A percentile compares a stretch with the other conserved stretches of the same genome.
Evolutionary conservation across 2,329 filamentous ascomycete genomes (phyloP).

Genomic region (Cercospora sp.): DNA sequence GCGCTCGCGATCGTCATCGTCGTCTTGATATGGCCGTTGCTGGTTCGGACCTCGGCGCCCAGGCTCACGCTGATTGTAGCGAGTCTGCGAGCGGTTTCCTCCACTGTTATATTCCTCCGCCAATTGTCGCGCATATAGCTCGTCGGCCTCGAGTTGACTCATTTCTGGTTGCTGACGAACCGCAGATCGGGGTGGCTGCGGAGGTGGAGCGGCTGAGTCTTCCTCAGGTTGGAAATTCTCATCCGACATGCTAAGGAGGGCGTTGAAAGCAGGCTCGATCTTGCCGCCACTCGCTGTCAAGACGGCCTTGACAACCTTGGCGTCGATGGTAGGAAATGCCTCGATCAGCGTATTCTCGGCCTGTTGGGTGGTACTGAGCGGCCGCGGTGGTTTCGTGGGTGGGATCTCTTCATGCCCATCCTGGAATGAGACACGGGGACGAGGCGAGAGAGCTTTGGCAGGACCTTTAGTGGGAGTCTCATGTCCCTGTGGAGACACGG

Average conservation of each 20-base stretch:
- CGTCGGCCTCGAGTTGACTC: slow-evolving; percentile 85
- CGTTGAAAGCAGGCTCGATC: slow-evolving; percentile 93
- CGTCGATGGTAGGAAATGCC: slow-evolving; percentile 85
- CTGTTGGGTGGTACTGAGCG: slow-evolving; percentile 77
- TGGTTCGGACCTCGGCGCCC: slow-evolving; percentile 40
- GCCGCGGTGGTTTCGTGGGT: slow-evolving; percentile 82
- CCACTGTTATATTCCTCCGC: slow-evolving; percentile 75
- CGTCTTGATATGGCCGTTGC: slow-evolving; percentile 52
- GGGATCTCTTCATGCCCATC: slow-evolving; percentile 53
- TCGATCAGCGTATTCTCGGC: slow-evolving; percentile 87
- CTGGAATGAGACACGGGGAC: slow-evolving; percentile 50
- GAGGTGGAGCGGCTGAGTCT: slow-evolving; percentile 53
- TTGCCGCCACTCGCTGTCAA: slow-evolving; percentile 80
- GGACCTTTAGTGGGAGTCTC: slow-evolving; percentile 44
- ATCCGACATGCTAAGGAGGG: slow-evolving; percentile 69
- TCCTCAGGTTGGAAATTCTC: slow-evolving; percentile 53
- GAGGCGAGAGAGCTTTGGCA: slow-evolving; percentile 44
- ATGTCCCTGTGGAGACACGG: slow-evolving; percentile 41
- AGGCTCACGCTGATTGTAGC: slow-evolving; percentile 41
- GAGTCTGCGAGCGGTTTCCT: slow-evolving; percentile 32
- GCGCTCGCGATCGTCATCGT: slow-evolving; percentile 65
- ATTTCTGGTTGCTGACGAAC: slow-evolving; percentile 65
- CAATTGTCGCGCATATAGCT: slow-evolving; percentile 86
- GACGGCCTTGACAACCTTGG: slow-evolving; percentile 79
- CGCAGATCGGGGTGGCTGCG: slow-evolving; percentile 72